Percentiles rank a stretch among this genome's conserved stretches.
Conservation (phyloP, 768 basidiomycete species). For the Kwoniella sp. region DNA sequence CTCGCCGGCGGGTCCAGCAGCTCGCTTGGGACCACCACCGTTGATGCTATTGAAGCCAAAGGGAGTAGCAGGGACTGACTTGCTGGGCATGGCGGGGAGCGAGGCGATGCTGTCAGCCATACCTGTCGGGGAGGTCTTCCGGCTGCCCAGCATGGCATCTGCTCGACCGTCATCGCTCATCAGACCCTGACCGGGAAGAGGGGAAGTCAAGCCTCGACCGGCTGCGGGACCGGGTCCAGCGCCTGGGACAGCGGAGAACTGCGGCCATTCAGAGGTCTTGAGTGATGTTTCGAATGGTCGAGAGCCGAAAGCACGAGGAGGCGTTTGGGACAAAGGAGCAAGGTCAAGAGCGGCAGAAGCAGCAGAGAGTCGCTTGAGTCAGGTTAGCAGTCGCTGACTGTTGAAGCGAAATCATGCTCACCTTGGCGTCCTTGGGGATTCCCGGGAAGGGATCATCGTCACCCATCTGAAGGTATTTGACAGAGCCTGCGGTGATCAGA, state of each 20-base stretch:
- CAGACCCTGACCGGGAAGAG: constrained; percentile 29
- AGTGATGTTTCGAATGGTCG: constrained; percentile 61
- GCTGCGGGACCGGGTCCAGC: constrained; percentile 11
- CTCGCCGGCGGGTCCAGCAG: constrained; percentile 32
- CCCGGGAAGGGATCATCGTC: constrained; percentile 83
- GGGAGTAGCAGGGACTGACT: constrained; percentile 56
- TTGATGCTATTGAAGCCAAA: constrained; percentile 41
- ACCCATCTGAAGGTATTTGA: constrained; percentile 66
- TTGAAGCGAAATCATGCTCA: constrained; percentile 4
- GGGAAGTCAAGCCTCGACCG: constrained; percentile 35
- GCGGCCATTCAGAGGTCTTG: constrained; percentile 86
- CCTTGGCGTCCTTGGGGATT: constrained; percentile 38
- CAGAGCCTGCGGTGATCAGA: constrained; percentile 33
- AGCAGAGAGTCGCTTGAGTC: constrained; percentile 67
- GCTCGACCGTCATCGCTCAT: constrained; percentile 25
- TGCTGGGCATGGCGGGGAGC: constrained; percentile 55
- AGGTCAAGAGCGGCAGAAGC: constrained; percentile 92
- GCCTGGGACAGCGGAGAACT: constrained; percentile 63
- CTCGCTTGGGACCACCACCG: constrained; percentile 33
- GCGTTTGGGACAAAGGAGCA: constrained; percentile 82
- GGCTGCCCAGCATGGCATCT: constrained; percentile 26
- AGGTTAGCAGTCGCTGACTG: constrained; percentile 6
- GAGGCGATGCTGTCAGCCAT: constrained; percentile 55
- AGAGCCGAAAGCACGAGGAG: constrained; percentile 64
- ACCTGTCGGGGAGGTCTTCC: constrained; percentile 39